phyloP scores from a whole-genome alignment of 352 stramenopile species.

The Globisporangium splendens region DNA sequence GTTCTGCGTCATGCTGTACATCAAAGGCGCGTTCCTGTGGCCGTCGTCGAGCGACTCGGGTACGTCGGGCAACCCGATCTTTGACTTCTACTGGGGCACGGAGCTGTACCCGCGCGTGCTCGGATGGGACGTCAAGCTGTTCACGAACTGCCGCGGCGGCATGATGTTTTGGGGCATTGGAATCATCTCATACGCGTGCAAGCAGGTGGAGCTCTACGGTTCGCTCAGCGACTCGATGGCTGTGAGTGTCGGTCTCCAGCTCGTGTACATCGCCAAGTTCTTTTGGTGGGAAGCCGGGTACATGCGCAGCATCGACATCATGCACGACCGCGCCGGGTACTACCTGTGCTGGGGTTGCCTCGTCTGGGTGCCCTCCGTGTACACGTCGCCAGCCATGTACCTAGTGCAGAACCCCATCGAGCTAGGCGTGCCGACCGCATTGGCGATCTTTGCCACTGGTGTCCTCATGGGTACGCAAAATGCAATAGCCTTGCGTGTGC shows the following conservation, averaged over 20 bases:
- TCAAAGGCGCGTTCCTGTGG: constrained; percentile 89
- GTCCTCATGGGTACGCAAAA: constrained; percentile 65
- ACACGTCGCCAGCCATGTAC: constrained; percentile 94
- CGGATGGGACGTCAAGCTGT: constrained; percentile 96
- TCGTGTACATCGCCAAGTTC: constrained; percentile 80
- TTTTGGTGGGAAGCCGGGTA: constrained; percentile 96
- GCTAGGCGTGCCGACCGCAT: constrained; percentile 36
- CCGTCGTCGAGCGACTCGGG: constrained; percentile 90
- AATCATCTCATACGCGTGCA: constrained; percentile 89
- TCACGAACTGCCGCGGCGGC: constrained; percentile 96
- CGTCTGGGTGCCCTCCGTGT: constrained; percentile 96
- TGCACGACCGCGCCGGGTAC: constrained; percentile 92
- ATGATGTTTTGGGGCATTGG: constrained; percentile 97
- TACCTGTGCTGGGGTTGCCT: constrained; percentile 97
- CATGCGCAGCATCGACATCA: constrained; percentile 98
- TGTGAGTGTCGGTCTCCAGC: constrained; percentile 49
- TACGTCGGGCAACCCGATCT: constrained; percentile 88
- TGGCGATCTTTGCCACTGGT: constrained; percentile 61
- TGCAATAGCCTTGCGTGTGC: constrained; percentile 13
- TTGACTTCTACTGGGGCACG: constrained; percentile 97
- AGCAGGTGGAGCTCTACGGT: constrained; percentile 77
- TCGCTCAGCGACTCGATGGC: constrained; percentile 87
- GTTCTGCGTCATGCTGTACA: constrained; percentile 90
- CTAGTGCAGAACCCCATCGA: constrained; percentile 88
- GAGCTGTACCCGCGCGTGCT: constrained; percentile 94